Evolutionary conservation across 2,329 filamentous ascomycete genomes (phyloP), one percentile per base, ranked within the genome.

Genomic region (Aspergillus sp.): DNA sequence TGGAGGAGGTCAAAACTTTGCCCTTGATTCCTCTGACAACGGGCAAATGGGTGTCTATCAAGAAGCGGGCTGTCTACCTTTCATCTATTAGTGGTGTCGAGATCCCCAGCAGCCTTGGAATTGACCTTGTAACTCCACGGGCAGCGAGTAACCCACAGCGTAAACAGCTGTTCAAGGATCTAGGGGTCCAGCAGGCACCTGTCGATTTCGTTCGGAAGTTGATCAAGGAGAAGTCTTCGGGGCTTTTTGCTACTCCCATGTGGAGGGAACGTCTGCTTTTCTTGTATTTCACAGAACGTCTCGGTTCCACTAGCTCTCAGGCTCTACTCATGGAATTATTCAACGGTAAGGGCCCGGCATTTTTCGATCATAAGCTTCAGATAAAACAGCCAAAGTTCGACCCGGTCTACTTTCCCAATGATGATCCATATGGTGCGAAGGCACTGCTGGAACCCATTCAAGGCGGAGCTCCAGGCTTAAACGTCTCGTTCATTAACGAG

Each of bases 241-340:
- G 23, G 23, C 23, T 15, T 4, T 23, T 4, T 25, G 23, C 23
- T 19, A 8, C 21, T 15, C 13, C 21, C 17, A 12, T 30, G 38
- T 25, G 21, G 39, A 21, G 48, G 17, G 21, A 28, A 12, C 5
- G 48, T 12, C 21, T 62, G 2, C 7, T 3, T 15, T 63, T 63
- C 15, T 52, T 63, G 8, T 63, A 63, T 23, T 45, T 50, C 38
- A 63, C 60, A 21, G 57, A n/a, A 41, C 2, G 1, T 9, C 38
- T 41, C 6, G 10, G 5, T 9, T 41, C 4, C 5, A 3, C 38
- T 8, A 7, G 38, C 38, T 17, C 38, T 17, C 4, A 41, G 15
- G 38, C 38, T 41, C 5, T 41, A n/a, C 0, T 7, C 38, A 3
- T 41, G 15, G 4, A 17, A 3, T 41, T 41, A n/a, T 41, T 41